Evolutionary conservation across 768 basidiomycete species (phyloP).

Genomic region (Agaricus subrufescens): DNA sequence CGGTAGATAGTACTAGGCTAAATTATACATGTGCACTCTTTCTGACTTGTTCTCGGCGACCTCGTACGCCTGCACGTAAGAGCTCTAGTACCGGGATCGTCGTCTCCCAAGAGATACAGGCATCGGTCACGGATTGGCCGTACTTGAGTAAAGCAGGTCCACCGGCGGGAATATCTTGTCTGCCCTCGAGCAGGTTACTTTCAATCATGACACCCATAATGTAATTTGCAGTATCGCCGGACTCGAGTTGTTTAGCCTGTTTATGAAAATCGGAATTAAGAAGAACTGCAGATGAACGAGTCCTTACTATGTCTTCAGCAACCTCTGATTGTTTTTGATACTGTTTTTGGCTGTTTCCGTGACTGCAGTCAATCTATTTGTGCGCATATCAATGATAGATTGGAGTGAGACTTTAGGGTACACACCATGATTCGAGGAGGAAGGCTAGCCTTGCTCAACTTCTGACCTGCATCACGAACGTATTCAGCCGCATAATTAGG

Average conservation of each 20-base stretch:
- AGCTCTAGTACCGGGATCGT: constrained; percentile 80
- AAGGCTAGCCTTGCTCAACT: constrained; percentile 76
- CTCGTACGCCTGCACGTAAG: constrained; percentile 83
- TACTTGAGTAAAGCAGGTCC: constrained; percentile 74
- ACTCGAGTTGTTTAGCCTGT: constrained; percentile 70
- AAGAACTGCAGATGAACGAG: constrained; percentile 13
- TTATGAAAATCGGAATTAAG: constrained; percentile 1
- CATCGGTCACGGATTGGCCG: constrained; percentile 86
- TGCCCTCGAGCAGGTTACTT: constrained; percentile 83
- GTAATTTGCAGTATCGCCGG: constrained; percentile 59
- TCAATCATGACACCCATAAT: constrained; percentile 98
- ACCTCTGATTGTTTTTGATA: constrained; percentile 86
- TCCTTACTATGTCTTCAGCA: constrained; percentile 80
- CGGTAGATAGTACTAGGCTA: neutral
- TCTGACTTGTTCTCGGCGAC: constrained; percentile 53
- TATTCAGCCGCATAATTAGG: constrained; percentile 84
- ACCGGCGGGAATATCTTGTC: constrained; percentile 74
- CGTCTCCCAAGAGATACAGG: constrained; percentile 86
- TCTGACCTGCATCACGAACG: constrained; percentile 70
- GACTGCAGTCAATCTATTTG: constrained; percentile 88
- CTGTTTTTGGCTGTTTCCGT: constrained; percentile 93
- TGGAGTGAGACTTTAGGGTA: neutral
- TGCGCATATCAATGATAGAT: neutral
- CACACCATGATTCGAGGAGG: constrained; percentile 82
- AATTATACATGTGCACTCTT: constrained; percentile 17